A percentile compares a stretch with the other conserved stretches of the same genome.
Conservation (phyloP, 2,329 filamentous ascomycete genomes). For the Leptographium radiaticola region DNA sequence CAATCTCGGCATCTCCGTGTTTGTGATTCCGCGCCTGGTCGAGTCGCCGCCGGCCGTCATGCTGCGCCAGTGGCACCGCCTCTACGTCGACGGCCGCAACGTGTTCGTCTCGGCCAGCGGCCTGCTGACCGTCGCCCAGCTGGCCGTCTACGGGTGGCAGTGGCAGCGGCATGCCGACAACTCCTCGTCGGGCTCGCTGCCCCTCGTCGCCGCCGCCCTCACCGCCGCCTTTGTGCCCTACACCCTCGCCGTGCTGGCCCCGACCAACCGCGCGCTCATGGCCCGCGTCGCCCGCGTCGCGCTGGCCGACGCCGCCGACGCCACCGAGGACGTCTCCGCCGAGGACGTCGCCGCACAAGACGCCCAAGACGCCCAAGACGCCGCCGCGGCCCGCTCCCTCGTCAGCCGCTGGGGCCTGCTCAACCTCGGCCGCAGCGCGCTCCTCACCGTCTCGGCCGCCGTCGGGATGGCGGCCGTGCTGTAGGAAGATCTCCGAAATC, state of each 20-base stretch:
- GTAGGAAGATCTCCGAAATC: not conserved
- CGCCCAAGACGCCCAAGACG: too few species aligned
- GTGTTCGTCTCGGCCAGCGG: conserved; percentile 25
- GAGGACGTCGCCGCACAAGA: conserved; percentile 18
- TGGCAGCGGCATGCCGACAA: too few species aligned
- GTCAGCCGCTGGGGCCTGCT: conserved; percentile 42
- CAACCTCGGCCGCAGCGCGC: conserved; percentile 26
- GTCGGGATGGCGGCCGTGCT: not conserved
- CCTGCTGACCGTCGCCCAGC: conserved; percentile 27
- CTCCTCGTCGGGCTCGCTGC: conserved; percentile 19
- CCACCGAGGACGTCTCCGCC: conserved; percentile 2
- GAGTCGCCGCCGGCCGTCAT: conserved; percentile 41
- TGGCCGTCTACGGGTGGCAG: too few species aligned
- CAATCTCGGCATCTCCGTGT: conserved; percentile 26
- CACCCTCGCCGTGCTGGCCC: conserved; percentile 30
- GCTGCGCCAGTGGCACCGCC: conserved; percentile 38
- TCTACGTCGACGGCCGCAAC: conserved; percentile 25
- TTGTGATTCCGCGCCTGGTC: conserved; percentile 38
- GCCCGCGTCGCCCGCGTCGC: conserved; percentile 19
- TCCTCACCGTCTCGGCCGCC: conserved; percentile 9
- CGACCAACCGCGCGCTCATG: conserved; percentile 34
- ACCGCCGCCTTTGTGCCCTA: conserved; percentile 36
- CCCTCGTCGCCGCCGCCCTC: conserved; percentile 31
- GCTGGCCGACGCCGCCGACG: conserved; percentile 1
- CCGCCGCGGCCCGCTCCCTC: conserved; percentile 27